A percentile compares a stretch with the other conserved stretches of the same genome.
Conservation (phyloP, 176 grass and related monocot genomes). For the Triticum timopheevii region DNA sequence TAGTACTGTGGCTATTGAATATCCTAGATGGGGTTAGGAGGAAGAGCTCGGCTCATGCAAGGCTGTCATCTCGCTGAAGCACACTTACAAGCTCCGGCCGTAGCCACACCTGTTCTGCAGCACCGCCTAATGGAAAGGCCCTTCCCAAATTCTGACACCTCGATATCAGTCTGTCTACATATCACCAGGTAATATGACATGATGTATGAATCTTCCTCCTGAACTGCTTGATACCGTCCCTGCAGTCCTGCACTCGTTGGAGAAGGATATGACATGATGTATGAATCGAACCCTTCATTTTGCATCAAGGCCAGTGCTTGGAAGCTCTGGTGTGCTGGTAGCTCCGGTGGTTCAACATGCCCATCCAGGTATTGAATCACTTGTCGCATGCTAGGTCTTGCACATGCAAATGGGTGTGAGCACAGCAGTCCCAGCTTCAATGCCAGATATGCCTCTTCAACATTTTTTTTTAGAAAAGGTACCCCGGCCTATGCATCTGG, state of each 20-base stretch:
- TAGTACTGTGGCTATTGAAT: no score
- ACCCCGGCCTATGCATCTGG: no score
- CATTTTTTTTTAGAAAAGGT: no score
- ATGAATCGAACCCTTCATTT: constrained; percentile 8
- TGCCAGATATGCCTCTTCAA: background rate
- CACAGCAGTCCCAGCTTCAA: constrained; percentile 9
- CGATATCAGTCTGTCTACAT: no score
- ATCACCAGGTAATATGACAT: no score
- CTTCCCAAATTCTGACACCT: no score
- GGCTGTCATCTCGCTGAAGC: no score
- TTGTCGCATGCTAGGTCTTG: constrained; percentile 28
- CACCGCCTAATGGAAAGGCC: no score
- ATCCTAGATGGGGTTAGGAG: no score
- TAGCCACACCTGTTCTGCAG: no score
- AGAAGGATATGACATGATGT: constrained; percentile 16
- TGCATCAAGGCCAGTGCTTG: constrained; percentile 12
- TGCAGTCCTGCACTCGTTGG: background rate
- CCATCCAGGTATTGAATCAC: constrained; percentile 18
- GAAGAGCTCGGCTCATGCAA: no score
- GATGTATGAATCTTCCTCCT: constrained; percentile 14
- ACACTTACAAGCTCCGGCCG: no score
- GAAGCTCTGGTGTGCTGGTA: background rate
- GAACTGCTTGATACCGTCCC: background rate
- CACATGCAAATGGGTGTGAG: constrained; percentile 14
- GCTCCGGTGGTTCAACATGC: background rate